A percentile compares a stretch with the other conserved stretches of the same genome.
Evolutionary conservation across 208 protist species (phyloP).

Genomic region (Acanthamoeba castellanii): DNA sequence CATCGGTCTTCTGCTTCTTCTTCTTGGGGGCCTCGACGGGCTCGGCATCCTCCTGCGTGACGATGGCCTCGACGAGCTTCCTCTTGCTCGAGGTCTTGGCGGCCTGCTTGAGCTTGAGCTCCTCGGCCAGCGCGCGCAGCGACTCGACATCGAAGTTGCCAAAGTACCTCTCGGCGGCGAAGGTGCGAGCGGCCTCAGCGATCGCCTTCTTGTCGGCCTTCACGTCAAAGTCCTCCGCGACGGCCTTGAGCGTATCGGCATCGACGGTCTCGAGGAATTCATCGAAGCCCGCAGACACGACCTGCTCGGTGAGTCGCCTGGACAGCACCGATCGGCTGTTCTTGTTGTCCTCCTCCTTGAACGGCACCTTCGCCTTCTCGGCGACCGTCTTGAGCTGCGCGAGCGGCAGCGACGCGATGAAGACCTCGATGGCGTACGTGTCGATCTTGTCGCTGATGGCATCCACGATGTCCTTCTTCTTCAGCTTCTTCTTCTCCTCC

Average conservation of each 20-base stretch:
- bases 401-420: constrained; percentile 12
- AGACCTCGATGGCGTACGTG: constrained; percentile 13
- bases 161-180: constrained; percentile 50
- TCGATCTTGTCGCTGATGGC: constrained; percentile 28
- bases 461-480: constrained; percentile 21
- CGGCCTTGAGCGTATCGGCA: constrained; percentile 1
- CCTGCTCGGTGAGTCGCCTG: constrained; percentile 49
- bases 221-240: constrained; percentile 14
- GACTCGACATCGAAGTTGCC: constrained; percentile 7
- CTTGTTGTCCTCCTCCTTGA: constrained; percentile 67
- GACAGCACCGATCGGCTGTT: constrained; percentile 20
- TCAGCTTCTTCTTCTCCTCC: constrained; percentile 25
- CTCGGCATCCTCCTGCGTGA: constrained; percentile 36
- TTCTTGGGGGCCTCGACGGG: constrained; percentile 23
- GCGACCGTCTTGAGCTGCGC: neutral
- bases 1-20: constrained; percentile 43
- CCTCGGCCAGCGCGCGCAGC: constrained; percentile 41
- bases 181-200: neutral
- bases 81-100: constrained; percentile 49
- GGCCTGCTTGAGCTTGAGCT: constrained; percentile 59
- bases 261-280: constrained; percentile 18
- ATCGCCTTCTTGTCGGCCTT: constrained; percentile 1
- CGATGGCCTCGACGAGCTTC: constrained; percentile 60
- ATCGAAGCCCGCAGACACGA: constrained; percentile 1
- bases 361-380: constrained; percentile 8